A percentile compares a stretch with the other conserved stretches of the same genome.
These are phyloP conservation scores for Dioscorea dumetorum DNA, from an alignment of 106 monocot species.

Conservation along the genomic window DNA sequence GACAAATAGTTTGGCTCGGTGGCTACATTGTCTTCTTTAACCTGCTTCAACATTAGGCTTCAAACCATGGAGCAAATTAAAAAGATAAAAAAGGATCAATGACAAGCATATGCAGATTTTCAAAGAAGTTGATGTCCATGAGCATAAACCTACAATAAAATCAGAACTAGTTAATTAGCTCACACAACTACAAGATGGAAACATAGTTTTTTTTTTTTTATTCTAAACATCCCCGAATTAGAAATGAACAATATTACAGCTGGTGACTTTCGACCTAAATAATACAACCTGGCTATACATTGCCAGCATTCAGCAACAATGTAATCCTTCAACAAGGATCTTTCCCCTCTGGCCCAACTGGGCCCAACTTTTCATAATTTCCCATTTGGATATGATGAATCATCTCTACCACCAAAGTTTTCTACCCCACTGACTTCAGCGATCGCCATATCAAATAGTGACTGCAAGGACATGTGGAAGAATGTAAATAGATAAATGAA, in stretches of 20 bases:
- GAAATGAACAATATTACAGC: neutral
- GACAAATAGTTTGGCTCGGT: too few species aligned
- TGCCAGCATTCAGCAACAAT: neutral
- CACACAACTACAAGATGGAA: too few species aligned
- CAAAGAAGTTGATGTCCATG: too few species aligned
- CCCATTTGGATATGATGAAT: conserved; percentile 18
- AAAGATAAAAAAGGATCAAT: too few species aligned
- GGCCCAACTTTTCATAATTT: conserved; percentile 1
- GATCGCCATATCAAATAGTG: conserved; percentile 23
- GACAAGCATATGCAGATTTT: too few species aligned
- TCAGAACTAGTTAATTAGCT: too few species aligned
- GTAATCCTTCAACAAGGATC: neutral
- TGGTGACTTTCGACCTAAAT: neutral
- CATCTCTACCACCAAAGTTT: conserved; percentile 8
- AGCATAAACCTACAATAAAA: too few species aligned
- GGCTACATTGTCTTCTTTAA: too few species aligned
- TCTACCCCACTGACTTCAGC: conserved; percentile 22
- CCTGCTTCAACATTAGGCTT: too few species aligned
- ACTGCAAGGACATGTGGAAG: conserved; percentile 12
- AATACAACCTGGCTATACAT: neutral
- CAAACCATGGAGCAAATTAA: too few species aligned
- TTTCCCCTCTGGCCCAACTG: neutral
- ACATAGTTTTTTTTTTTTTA: neutral
- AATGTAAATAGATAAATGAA: neutral
- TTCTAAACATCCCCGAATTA: neutral